Evolutionary conservation across 305 asterid species (phyloP), one percentile per base, ranked within the genome.

Genomic region (Rubia occidens): DNA sequence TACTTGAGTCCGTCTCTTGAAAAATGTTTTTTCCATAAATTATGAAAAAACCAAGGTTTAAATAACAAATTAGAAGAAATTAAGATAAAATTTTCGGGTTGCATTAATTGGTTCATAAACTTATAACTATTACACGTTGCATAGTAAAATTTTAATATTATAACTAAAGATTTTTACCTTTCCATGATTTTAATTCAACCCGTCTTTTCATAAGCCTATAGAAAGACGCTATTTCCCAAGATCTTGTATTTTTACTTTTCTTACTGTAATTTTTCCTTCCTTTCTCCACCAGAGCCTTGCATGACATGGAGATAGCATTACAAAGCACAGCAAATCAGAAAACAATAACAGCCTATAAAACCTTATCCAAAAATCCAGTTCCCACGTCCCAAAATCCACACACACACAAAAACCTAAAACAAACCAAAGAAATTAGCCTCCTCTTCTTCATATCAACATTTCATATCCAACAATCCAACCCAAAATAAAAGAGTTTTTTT

Each of bases 341-440:
- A 61, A 73, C 44, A 71, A 77, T 77, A 37, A 81, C 47, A 76
- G n/a, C 83, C 88, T 72, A 79, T 32, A 78, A 37, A 37, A 51
- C 85, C 91, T 82, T 82, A 86, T 86, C 91, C 89, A 67, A 74
- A 71, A 55, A 77, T 76, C 88, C 82, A 77, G 72, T 61, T 40
- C 64, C 69, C 69, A 68, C 15, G 43, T 39, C 72, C 62, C 60
- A 76, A 70, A 51, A 75, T 79, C 78, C 76, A 74, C 87, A 54
- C 58, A 54, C 69, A 54, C 62, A 39, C 67, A 47, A 39, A 62
- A 62, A 61, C n/a, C 44, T 55, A 18, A 49, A 49, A 64, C 67
- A 61, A 61, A 35, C 44, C 66, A 35, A 63, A 39, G 39, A 63
- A 63, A 75, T n/a, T 8, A n/a, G 51, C 47, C 49, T 8, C n/a